These are phyloP conservation scores for Puccinia novopanici DNA, from an alignment of 1,284 basidiomycete genomes.

Conservation along the genomic window DNA sequence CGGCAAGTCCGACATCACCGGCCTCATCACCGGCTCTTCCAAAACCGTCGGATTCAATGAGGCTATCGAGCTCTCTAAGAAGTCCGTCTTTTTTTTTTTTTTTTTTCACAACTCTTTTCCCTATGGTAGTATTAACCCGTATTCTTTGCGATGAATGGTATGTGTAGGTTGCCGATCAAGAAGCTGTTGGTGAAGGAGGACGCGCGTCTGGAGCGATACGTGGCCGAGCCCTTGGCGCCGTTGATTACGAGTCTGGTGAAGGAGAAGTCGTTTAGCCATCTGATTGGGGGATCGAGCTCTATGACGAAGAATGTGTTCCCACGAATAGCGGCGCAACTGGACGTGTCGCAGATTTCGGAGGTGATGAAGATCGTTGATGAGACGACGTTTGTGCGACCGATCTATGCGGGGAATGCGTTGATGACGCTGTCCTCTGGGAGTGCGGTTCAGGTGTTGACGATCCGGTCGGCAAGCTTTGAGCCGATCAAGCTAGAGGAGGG, in stretches of 20 bases:
- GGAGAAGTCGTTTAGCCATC: slow-evolving; percentile 70
- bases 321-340: slow-evolving; percentile 80
- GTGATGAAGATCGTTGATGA: slow-evolving; percentile 80
- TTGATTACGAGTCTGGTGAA: slow-evolving; percentile 63
- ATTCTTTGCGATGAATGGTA: neutral
- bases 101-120: neutral
- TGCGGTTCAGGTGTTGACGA: slow-evolving; percentile 89
- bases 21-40: slow-evolving; percentile 77
- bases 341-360: slow-evolving; percentile 77
- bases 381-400: slow-evolving; percentile 84
- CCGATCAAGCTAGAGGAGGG: slow-evolving; percentile 25
- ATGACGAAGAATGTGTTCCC: slow-evolving; percentile 77
- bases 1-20: slow-evolving; percentile 75
- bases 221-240: slow-evolving; percentile 62
- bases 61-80: slow-evolving; percentile 76
- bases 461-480: slow-evolving; percentile 89
- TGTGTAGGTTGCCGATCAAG: slow-evolving; percentile 28
- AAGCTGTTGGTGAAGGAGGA: slow-evolving; percentile 43
- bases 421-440: slow-evolving; percentile 82
- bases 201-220: slow-evolving; percentile 46
- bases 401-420: slow-evolving; percentile 98
- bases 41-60: slow-evolving; percentile 66
- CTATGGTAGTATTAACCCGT: neutral
- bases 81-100: slow-evolving; percentile 62
- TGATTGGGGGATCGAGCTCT: slow-evolving; percentile 78